These are phyloP conservation scores for Parmelia sp. DNA, from an alignment of 495 filamentous ascomycete genomes.

Conservation along the genomic window DNA sequence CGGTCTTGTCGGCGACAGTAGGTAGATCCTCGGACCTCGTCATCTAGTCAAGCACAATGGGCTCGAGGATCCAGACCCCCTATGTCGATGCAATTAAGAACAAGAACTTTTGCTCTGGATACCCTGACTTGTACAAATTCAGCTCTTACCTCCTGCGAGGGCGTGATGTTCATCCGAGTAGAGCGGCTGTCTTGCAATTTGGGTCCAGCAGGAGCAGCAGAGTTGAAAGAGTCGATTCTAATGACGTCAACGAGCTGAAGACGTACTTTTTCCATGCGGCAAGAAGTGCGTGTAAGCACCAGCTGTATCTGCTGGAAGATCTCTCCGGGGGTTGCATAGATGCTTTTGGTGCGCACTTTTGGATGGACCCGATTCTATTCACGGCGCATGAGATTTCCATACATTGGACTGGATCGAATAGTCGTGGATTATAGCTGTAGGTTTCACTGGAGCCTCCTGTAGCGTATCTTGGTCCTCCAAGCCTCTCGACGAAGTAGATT, in stretches of 20 bases:
- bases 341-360: slow-evolving; percentile 5
- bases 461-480: too few relatives aligned
- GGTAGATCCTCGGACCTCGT: background rate
- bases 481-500: too few relatives aligned
- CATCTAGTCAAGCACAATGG: background rate
- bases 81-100: slow-evolving; percentile 1
- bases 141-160: background rate
- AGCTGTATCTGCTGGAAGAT: slow-evolving; percentile 5
- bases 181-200: slow-evolving; percentile 6
- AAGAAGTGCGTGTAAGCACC: background rate
- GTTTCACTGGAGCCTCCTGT: too few relatives aligned
- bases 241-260: background rate
- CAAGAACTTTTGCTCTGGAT: slow-evolving; percentile 2
- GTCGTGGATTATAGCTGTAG: too few relatives aligned
- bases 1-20: too few relatives aligned
- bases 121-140: slow-evolving; percentile 6
- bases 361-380: slow-evolving; percentile 7
- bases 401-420: slow-evolving; percentile 3
- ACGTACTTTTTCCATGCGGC: background rate
- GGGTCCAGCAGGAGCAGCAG: background rate
- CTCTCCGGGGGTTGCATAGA: background rate
- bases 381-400: slow-evolving; percentile 4
- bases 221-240: background rate
- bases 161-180: background rate
- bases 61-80: slow-evolving; percentile 6